Percentiles rank a stretch among this genome's conserved stretches.
phyloP scores from a whole-genome alignment of 208 protist species.

The Trypanosomatidae sp. region DNA sequence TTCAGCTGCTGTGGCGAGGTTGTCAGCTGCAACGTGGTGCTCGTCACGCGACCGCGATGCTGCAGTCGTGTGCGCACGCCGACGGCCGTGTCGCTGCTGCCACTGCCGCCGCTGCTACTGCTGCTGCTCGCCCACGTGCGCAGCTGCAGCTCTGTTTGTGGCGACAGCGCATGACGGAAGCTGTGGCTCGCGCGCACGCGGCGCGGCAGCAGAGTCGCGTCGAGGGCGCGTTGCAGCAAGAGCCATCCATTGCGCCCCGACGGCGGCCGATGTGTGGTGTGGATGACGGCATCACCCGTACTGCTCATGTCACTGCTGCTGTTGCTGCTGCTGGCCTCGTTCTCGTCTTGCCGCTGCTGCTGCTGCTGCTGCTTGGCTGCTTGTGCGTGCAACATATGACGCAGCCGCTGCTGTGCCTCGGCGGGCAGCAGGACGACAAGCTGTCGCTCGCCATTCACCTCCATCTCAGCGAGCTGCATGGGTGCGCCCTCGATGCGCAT shows the following conservation, averaged over 20 bases:
- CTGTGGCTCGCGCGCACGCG: conserved; percentile 25
- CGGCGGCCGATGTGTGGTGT: not conserved
- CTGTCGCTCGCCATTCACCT: conserved; percentile 33
- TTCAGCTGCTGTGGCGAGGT: conserved; percentile 25
- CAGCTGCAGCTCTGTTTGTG: conserved; percentile 3
- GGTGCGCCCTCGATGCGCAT: conserved; percentile 18
- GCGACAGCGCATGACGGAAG: conserved; percentile 41
- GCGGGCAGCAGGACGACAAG: conserved; percentile 37
- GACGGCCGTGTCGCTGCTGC: conserved; percentile 5
- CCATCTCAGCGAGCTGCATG: conserved; percentile 23
- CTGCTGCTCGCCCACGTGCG: not conserved
- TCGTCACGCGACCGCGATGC: conserved; percentile 14
- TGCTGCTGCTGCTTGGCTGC: too few species aligned
- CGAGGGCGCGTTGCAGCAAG: conserved; percentile 10
- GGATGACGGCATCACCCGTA: not conserved
- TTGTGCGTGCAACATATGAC: conserved; percentile 10
- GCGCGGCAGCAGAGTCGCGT: conserved; percentile 21
- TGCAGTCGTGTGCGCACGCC: conserved; percentile 19
- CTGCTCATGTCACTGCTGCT: not conserved
- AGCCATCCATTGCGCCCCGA: not conserved
- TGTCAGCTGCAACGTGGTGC: conserved; percentile 19
- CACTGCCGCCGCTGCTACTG: too few species aligned
- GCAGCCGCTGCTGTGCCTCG: conserved; percentile 31
- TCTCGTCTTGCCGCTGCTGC: not conserved
- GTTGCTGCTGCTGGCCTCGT: not conserved